Base-by-base conservation (phyloP, 2,329 filamentous ascomycete genomes). In the Metarhizium brunneum region DNA sequence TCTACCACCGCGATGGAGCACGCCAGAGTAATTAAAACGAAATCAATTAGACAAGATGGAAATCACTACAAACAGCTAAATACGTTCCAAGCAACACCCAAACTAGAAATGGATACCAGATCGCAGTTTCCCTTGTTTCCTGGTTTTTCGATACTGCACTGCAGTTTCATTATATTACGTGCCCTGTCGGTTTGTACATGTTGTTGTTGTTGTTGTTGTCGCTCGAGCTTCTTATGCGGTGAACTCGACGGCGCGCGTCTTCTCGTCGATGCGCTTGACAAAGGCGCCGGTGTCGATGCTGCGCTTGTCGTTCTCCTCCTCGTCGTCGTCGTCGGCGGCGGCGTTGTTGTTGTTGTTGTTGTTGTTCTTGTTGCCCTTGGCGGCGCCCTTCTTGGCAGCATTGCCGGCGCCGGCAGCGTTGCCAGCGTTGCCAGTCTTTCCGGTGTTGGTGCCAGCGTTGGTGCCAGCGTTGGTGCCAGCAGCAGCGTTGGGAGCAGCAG, bases 241-340 rank as follows among this genome's bases (percentile, higher is more conserved):
- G 54, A 62, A 62, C 50, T 53, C 54, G 20, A 62, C 35, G n/a
- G 56, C 59, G 14, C 60, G 56, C 8, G 48, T 56, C 52, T 50
- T 20, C 2, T 38, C 36, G 50, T 58, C 54, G n/a, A 55, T 52
- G 30, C 52, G 52, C 54, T 54, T 53, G 54, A 53, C 40, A 32
- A 55, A 56, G 57, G 53, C 60, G 32, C 47, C 55, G 16, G 7
- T 6, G 35, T 13, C 55, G 3, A n/a, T 6, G 30, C 2, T n/a
- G 49, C 43, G 43, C 54, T 56, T 52, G 38, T 52, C 47, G 13
- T 55, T 52, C 13, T 47, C 42, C 36, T 57, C 52, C 18, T 50
- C 56, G 10, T 49, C 35, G 14, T 48, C 20, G 18, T 52, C 56
- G 16, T 47, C 35, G n/a, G 32, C 20, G 29, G 20, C 51, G n/a